Evolutionary conservation across 1,284 basidiomycete species (phyloP).

Genomic region (Neonothopanus nambi): DNA sequence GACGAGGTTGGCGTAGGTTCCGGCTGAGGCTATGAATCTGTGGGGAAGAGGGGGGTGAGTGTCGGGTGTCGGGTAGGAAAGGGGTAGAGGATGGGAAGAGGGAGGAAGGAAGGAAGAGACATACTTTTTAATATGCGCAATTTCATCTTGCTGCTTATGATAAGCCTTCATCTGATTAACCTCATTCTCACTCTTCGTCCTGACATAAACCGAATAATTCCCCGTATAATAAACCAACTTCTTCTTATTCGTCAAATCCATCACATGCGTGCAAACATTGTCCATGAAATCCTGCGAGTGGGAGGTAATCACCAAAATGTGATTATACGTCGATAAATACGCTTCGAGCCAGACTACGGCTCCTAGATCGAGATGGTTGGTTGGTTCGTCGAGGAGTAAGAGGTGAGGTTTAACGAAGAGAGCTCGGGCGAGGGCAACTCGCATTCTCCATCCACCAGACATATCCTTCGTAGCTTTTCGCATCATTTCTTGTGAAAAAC

Average conservation of each 20-base stretch:
- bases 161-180: conserved; percentile 99
- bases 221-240: conserved; percentile 92
- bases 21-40: conserved; percentile 96
- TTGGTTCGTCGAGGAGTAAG: conserved; percentile 87
- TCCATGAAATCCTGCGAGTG: conserved; percentile 99
- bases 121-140: conserved; percentile 94
- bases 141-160: conserved; percentile 97
- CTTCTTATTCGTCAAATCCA: conserved; percentile 91
- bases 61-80: neutral
- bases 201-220: conserved; percentile 96
- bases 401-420: conserved; percentile 97
- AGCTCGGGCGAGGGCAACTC: conserved; percentile 94
- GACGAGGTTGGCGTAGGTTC: conserved; percentile 98
- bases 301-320: conserved; percentile 94
- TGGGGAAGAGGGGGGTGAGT: neutral
- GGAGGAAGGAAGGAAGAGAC: conserved; percentile 22
- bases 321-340: conserved; percentile 96
- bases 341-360: conserved; percentile 99
- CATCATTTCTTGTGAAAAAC: conserved; percentile 94
- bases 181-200: conserved; percentile 96
- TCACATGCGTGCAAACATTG: conserved; percentile 94
- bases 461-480: conserved; percentile 96
- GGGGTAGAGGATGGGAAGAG: conserved; percentile 1
- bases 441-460: conserved; percentile 99
- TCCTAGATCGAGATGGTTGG: conserved; percentile 92